phyloP scores from a whole-genome alignment of 2,329 filamentous ascomycete species.

The Teratosphaeria nubilosa region DNA sequence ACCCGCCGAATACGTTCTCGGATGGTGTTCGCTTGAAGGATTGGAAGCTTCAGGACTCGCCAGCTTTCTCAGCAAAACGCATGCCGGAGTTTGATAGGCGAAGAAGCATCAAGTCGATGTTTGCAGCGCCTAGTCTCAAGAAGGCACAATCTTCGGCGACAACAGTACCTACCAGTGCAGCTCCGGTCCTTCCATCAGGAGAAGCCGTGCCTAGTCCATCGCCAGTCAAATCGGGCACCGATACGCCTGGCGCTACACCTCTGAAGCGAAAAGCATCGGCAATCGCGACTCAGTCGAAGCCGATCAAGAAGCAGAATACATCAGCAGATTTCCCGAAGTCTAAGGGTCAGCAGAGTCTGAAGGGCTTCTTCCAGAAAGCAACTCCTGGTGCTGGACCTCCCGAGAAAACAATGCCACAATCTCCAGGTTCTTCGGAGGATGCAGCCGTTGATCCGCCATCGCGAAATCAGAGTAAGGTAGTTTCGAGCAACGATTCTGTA shows the following conservation, averaged over 20 bases:
- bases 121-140: constrained; percentile 42
- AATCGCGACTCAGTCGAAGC: constrained; percentile 15
- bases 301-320: constrained; percentile 44
- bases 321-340: constrained; percentile 19
- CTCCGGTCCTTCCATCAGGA: background rate
- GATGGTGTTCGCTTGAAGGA: constrained; percentile 55
- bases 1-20: constrained; percentile 61
- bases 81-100: constrained; percentile 82
- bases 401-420: background rate
- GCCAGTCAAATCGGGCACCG: background rate
- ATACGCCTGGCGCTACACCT: constrained; percentile 2
- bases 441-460: background rate
- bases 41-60: constrained; percentile 56
- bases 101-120: constrained; percentile 88
- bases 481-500: background rate
- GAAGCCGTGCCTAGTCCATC: background rate
- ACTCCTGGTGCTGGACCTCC: background rate
- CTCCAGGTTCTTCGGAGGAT: background rate
- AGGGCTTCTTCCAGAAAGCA: constrained; percentile 67
- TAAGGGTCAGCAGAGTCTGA: constrained; percentile 54
- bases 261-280: constrained; percentile 28
- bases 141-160: constrained; percentile 24
- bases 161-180: background rate
- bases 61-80: constrained; percentile 68
- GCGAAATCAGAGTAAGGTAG: background rate